Evolutionary conservation across 768 basidiomycete species (phyloP).

Genomic region (Chalciporus piperatus): DNA sequence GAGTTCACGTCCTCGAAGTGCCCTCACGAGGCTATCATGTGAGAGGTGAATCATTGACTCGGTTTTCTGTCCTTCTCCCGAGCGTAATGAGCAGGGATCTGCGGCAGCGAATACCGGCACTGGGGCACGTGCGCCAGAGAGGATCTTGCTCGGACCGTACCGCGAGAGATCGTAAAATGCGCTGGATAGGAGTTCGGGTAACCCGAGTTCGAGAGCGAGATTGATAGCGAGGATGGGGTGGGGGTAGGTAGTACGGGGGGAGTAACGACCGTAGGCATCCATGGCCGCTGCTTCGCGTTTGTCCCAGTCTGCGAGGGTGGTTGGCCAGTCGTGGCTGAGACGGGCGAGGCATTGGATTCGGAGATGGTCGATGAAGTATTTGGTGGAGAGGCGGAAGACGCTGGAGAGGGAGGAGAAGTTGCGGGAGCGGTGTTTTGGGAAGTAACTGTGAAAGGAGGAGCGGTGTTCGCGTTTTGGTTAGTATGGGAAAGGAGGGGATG

Average conservation of each 20-base stretch:
- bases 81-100: constrained; percentile 14
- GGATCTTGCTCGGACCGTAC: constrained; percentile 69
- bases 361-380: constrained; percentile 72
- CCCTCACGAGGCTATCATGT: constrained; percentile 38
- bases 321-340: constrained; percentile 64
- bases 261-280: constrained; percentile 49
- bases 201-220: constrained; percentile 61
- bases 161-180: constrained; percentile 75
- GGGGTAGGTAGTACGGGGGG: constrained; percentile 54
- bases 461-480: neutral
- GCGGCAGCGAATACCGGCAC: constrained; percentile 29
- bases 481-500: neutral
- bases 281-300: constrained; percentile 55
- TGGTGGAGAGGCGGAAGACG: constrained; percentile 68
- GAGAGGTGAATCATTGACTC: constrained; percentile 31
- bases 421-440: constrained; percentile 43
- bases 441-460: constrained; percentile 44
- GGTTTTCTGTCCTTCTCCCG: neutral
- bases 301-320: constrained; percentile 69
- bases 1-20: constrained; percentile 61
- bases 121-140: constrained; percentile 45
- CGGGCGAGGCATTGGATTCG: constrained; percentile 58
- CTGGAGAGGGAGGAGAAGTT: constrained; percentile 61
- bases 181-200: constrained; percentile 58
- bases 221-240: constrained; percentile 72